phyloP scores from a whole-genome alignment of 768 basidiomycete species.

The Lentinula aciculospora region DNA sequence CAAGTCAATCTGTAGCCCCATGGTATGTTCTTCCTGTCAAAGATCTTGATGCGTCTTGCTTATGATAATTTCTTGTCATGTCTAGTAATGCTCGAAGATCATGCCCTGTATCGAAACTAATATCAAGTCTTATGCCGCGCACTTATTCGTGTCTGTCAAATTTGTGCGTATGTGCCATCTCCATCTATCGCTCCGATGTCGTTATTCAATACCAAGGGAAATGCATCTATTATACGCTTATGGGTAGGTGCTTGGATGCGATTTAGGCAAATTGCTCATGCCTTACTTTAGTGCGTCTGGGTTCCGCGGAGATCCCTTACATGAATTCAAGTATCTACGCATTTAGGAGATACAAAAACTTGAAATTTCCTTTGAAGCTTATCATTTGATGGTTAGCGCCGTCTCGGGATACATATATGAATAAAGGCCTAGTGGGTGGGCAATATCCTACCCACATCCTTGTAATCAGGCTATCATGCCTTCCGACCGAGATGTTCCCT shows the following conservation, averaged over 20 bases:
- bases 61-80: not conserved
- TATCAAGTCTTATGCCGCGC: not conserved
- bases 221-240: not conserved
- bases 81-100: not conserved
- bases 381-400: conserved; percentile 6
- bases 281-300: not conserved
- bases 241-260: not conserved
- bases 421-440: not conserved
- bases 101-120: not conserved
- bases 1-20: not conserved
- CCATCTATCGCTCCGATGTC: not conserved
- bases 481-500: conserved; percentile 4
- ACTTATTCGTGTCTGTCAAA: not conserved
- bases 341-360: not conserved
- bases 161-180: not conserved
- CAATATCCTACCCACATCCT: not conserved
- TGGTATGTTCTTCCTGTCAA: not conserved
- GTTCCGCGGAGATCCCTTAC: conserved; percentile 7
- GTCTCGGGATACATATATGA: not conserved
- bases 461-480: not conserved
- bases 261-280: not conserved
- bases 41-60: not conserved
- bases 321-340: conserved; percentile 2
- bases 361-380: not conserved
- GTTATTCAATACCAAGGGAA: not conserved